Evolutionary conservation across 2,329 filamentous ascomycete genomes (phyloP), one percentile per base, ranked within the genome.

Genomic region (Thelonectria discophora): DNA sequence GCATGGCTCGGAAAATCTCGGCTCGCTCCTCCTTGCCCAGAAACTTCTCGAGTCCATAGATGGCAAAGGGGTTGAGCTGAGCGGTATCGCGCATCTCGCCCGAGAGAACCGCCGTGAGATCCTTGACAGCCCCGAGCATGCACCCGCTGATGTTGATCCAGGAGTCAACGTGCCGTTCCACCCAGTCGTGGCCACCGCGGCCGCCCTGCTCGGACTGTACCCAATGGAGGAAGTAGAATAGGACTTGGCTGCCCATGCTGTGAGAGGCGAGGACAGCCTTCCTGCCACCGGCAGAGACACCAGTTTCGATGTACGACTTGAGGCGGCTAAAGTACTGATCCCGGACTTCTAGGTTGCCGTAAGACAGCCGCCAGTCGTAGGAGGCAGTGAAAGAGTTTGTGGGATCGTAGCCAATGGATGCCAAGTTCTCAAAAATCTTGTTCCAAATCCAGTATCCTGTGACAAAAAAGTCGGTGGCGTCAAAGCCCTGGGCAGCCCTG

Each of bases 131-230:
- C 13, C 95, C 95, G 6, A 99, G 88, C 94, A 99, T 97, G 77
- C 94, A 99, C 6, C 95, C 95, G 68, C 91, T 95, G 71, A 99
- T 93, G 75, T 99, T 99, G 81, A 99, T 96, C 94, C 96, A 99
- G 3, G 92, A 91, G 67, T 96, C 95, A 53, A 99, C 83, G 73
- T 97, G 86, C 17, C 85, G 86, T 61, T 99, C 94, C 0, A 99
- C 94, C 95, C 95, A 99, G 55, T 88, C 85, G 39, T 89, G 84
- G 1, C 95, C 94, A 1, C 93, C 94, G 18, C 88, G 87, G 5
- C 95, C 95, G 5, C 92, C 92, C 55, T 88, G 83, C 2, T 90
- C 85, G 55, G 87, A 87, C 15, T 97, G 92, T 1, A 97, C 95
- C 88, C 88, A 90, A 67, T 89, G 88, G 62, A 94, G 86, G 70